A percentile compares a stretch with the other conserved stretches of the same genome.
Conservation (phyloP, 768 basidiomycete species). For the Kwoniella sp. region DNA sequence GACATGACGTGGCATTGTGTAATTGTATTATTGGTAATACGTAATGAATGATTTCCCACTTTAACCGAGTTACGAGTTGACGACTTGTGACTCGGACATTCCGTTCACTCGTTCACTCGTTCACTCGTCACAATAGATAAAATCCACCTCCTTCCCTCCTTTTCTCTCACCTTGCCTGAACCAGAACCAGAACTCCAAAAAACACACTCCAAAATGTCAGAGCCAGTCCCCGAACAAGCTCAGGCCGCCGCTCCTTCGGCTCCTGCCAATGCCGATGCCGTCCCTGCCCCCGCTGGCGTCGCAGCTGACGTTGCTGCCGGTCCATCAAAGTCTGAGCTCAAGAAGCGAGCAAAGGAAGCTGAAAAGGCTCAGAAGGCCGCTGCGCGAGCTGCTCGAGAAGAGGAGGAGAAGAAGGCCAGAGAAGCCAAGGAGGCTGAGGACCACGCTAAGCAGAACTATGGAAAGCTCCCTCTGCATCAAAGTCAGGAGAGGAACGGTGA, state of each 20-base stretch:
- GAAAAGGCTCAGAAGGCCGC: constrained; percentile 88
- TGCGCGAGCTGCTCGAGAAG: constrained; percentile 77
- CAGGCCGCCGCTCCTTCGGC: neutral
- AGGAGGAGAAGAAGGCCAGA: constrained; percentile 68
- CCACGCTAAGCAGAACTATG: constrained; percentile 74
- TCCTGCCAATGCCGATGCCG: neutral
- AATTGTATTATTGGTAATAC: too few species aligned
- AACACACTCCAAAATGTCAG: constrained; percentile 20
- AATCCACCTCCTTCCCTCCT: neutral
- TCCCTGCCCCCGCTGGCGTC: constrained; percentile 7
- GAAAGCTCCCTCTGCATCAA: constrained; percentile 83
- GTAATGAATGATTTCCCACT: too few species aligned
- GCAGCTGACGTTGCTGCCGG: constrained; percentile 49
- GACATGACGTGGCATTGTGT: neutral
- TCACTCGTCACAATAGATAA: neutral
- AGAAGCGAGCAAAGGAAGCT: constrained; percentile 85
- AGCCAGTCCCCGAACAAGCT: constrained; percentile 17
- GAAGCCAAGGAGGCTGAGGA: constrained; percentile 42
- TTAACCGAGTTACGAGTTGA: neutral
- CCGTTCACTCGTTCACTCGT: too few species aligned
- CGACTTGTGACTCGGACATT: neutral
- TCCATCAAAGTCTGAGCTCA: constrained; percentile 82
- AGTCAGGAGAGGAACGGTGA: constrained; percentile 70
- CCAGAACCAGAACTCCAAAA: neutral
- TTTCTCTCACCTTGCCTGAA: neutral